A percentile compares a stretch with the other conserved stretches of the same genome.
These are phyloP conservation scores for Chaetomidium leptoderma DNA, from an alignment of 495 filamentous ascomycete species.

Conservation along the genomic window DNA sequence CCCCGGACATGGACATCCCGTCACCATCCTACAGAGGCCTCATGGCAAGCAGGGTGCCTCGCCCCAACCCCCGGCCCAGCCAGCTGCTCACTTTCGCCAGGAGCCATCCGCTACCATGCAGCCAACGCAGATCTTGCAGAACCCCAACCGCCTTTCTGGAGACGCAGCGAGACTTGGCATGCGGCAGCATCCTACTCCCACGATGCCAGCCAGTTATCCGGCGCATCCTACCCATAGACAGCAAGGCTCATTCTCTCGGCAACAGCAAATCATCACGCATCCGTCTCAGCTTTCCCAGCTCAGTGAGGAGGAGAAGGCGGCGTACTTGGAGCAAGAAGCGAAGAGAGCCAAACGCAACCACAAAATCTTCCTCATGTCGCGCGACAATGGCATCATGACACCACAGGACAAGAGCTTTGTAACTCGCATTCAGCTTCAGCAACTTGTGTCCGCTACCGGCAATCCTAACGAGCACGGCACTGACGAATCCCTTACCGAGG, in stretches of 20 bases:
- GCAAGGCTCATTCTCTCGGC: conserved; percentile 38
- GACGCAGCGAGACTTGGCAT: conserved; percentile 34
- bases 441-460: conserved; percentile 86
- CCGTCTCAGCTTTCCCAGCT: conserved; percentile 71
- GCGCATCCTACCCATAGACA: conserved; percentile 34
- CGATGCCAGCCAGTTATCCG: conserved; percentile 16
- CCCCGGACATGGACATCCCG: conserved; percentile 38
- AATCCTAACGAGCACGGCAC: conserved; percentile 74
- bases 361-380: conserved; percentile 91
- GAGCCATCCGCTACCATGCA: conserved; percentile 44
- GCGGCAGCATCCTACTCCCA: conserved; percentile 25
- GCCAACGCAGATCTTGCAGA: conserved; percentile 56
- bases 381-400: conserved; percentile 96
- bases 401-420: conserved; percentile 99
- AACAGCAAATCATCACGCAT: conserved; percentile 53
- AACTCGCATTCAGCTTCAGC: conserved; percentile 93
- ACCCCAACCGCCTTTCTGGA: conserved; percentile 42
- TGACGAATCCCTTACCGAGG: conserved; percentile 76
- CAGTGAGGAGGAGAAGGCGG: conserved; percentile 70
- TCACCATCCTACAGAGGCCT: conserved; percentile 47
- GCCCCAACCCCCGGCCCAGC: conserved; percentile 26
- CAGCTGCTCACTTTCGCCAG: conserved; percentile 42
- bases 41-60: conserved; percentile 35
- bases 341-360: conserved; percentile 96
- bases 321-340: conserved; percentile 83